phyloP scores from a whole-genome alignment of 352 stramenopile genomes.

The Hyphochytrium catenoides region DNA sequence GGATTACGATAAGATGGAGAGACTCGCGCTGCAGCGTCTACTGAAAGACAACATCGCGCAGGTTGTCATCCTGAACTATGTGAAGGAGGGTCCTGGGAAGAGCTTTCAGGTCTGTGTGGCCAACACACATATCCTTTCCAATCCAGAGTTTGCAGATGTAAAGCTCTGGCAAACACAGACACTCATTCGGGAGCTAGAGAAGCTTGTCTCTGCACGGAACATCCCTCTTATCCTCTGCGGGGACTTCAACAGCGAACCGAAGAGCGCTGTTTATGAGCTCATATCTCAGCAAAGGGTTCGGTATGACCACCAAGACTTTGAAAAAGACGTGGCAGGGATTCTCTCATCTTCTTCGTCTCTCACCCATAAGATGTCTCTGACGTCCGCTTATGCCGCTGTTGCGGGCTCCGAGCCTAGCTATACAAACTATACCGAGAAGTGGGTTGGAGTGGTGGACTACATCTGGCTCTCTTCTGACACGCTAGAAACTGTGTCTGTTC shows the following conservation, averaged over 20 bases:
- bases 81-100: conserved; percentile 35
- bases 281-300: conserved; percentile 63
- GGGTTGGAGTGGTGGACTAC: conserved; percentile 90
- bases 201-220: conserved; percentile 28
- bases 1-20: conserved; percentile 14
- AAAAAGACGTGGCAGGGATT: no score
- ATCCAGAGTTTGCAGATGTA: conserved; percentile 94
- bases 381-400: conserved; percentile 80
- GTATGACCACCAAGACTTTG: conserved; percentile 70
- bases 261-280: conserved; percentile 89
- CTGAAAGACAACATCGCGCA: conserved; percentile 94
- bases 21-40: conserved; percentile 56
- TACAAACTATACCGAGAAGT: conserved; percentile 94
- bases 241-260: conserved; percentile 95
- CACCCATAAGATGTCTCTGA: conserved; percentile 76
- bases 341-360: conserved; percentile 17
- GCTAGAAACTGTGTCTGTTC: conserved; percentile 72
- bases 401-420: conserved; percentile 85
- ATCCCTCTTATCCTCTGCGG: conserved; percentile 89
- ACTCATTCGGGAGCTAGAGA: conserved; percentile 58
- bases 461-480: conserved; percentile 88
- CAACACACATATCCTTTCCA: conserved; percentile 96
- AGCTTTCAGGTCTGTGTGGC: conserved; percentile 84
- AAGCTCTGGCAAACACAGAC: conserved; percentile 93
- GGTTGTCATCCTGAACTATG: conserved; percentile 84